phyloP scores from a whole-genome alignment of 2,329 filamentous ascomycete species.

The Mycogone perniciosa region DNA sequence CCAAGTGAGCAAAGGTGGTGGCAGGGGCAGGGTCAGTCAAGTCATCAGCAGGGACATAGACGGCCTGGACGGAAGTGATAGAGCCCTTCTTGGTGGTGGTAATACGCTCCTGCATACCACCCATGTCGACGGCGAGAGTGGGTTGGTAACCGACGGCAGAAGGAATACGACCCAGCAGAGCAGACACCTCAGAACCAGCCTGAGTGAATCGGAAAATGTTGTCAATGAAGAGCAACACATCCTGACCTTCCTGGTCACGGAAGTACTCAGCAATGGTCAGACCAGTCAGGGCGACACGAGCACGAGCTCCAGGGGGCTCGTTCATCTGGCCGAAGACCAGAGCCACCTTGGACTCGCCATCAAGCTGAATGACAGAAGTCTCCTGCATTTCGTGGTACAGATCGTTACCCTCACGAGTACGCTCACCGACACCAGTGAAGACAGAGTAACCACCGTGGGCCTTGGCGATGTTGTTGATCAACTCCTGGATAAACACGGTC shows the following conservation, averaged over 20 bases:
- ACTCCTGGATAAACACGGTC: slow-evolving; percentile 99
- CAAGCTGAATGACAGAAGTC: slow-evolving; percentile 98
- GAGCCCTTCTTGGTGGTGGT: slow-evolving; percentile 99
- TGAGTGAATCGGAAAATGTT: slow-evolving; percentile 99
- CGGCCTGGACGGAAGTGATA: slow-evolving; percentile 99
- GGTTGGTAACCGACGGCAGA: slow-evolving; percentile 99
- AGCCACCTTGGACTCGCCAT: slow-evolving; percentile 98
- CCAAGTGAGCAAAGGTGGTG: slow-evolving; percentile 99
- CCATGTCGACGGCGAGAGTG: slow-evolving; percentile 97
- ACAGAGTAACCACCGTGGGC: slow-evolving; percentile 99
- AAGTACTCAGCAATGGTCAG: slow-evolving; percentile 79
- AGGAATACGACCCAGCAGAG: slow-evolving; percentile 97
- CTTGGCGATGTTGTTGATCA: slow-evolving; percentile 99
- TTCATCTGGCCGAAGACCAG: slow-evolving; percentile 99
- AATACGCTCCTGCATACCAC: slow-evolving; percentile 99
- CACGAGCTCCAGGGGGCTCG: slow-evolving; percentile 98
- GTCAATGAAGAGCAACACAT: slow-evolving; percentile 99
- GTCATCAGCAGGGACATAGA: slow-evolving; percentile 99
- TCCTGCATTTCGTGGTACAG: slow-evolving; percentile 99
- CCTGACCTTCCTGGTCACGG: slow-evolving; percentile 70
- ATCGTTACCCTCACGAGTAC: slow-evolving; percentile 99
- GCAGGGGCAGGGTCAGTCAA: slow-evolving; percentile 99
- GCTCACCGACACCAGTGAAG: slow-evolving; percentile 99
- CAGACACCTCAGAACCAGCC: slow-evolving; percentile 99
- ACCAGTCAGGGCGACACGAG: slow-evolving; percentile 97